These are phyloP conservation scores for Pisolithus tinctorius DNA, from an alignment of 768 basidiomycete genomes.

Conservation along the genomic window DNA sequence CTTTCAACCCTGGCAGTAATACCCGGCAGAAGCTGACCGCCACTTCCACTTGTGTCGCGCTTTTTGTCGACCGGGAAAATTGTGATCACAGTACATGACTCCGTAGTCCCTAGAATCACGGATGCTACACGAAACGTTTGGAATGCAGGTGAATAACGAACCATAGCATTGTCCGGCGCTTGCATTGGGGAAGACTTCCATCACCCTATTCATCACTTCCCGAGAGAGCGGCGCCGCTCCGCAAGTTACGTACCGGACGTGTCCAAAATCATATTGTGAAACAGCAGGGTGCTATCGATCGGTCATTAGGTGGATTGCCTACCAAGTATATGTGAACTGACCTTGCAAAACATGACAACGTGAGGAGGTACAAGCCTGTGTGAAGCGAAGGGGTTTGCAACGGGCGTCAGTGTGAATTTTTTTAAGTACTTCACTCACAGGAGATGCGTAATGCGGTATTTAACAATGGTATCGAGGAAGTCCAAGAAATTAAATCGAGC, in stretches of 20 bases:
- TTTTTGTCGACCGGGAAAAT: conserved; percentile 38
- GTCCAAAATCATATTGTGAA: conserved; percentile 33
- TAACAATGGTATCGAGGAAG: conserved; percentile 41
- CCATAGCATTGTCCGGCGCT: conserved; percentile 60
- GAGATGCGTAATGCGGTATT: conserved; percentile 42
- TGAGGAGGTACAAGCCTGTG: conserved; percentile 42
- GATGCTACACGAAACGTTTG: neutral
- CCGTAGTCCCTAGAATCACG: conserved; percentile 47
- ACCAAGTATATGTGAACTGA: conserved; percentile 8
- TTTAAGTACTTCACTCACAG: conserved; percentile 24
- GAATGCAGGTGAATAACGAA: conserved; percentile 14
- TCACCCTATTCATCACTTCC: conserved; percentile 42
- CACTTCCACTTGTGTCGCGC: conserved; percentile 46
- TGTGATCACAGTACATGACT: conserved; percentile 49
- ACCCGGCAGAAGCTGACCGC: conserved; percentile 57
- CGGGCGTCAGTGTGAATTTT: neutral
- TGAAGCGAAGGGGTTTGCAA: neutral
- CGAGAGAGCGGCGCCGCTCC: conserved; percentile 56
- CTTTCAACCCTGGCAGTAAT: conserved; percentile 49
- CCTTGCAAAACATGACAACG: conserved; percentile 45
- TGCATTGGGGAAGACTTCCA: conserved; percentile 41
- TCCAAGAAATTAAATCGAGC: conserved; percentile 39
- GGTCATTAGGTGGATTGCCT: neutral
- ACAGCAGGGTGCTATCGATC: conserved; percentile 31
- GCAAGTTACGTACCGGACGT: conserved; percentile 29